These are phyloP conservation scores for Dictyostelium firmibasis DNA, from an alignment of 78 protist species.

Conservation along the genomic window DNA sequence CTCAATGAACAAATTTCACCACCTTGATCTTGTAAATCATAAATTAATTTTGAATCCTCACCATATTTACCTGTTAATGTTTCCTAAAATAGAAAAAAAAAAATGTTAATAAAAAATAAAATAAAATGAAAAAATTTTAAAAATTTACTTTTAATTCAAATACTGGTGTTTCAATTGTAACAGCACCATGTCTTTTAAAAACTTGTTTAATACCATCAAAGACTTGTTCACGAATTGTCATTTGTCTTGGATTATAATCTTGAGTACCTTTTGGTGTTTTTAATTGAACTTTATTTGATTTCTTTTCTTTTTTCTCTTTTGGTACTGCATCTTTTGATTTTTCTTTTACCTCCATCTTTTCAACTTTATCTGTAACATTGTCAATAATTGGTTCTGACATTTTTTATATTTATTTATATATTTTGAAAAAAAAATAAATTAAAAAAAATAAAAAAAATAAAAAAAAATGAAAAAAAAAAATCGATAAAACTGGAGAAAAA, in stretches of 20 bases:
- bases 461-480: too few relatives aligned
- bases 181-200: constrained; percentile 97
- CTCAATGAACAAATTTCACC: constrained; percentile 94
- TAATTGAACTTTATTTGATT: neutral
- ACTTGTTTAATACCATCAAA: constrained; percentile 69
- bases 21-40: constrained; percentile 95
- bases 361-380: neutral
- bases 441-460: too few relatives aligned
- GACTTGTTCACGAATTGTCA: constrained; percentile 90
- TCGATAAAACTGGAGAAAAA: too few relatives aligned
- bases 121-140: neutral
- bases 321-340: neutral
- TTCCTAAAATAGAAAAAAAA: constrained; percentile 45
- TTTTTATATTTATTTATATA: neutral
- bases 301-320: neutral
- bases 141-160: constrained; percentile 91
- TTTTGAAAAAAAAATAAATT: neutral
- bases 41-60: constrained; percentile 96
- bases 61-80: constrained; percentile 96
- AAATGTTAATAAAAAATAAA: neutral
- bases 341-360: constrained; percentile 7
- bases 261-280: constrained; percentile 88
- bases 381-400: neutral
- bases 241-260: constrained; percentile 88
- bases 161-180: constrained; percentile 96